Percentiles rank a stretch among this genome's conserved stretches.
phyloP scores from a whole-genome alignment of 495 filamentous ascomycete species.

The Penicillium coffeae region DNA sequence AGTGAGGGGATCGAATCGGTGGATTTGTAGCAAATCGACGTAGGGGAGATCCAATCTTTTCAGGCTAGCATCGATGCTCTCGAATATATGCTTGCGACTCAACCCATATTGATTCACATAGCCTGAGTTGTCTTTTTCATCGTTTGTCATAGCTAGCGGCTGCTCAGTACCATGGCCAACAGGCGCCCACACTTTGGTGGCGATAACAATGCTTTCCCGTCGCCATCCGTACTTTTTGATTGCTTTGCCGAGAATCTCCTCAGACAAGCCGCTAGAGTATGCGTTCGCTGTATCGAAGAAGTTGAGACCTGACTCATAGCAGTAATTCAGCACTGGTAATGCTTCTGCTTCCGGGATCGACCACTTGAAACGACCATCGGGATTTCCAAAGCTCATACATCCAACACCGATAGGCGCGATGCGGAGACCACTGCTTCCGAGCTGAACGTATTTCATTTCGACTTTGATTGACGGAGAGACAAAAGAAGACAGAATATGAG shows the following conservation, averaged over 20 bases:
- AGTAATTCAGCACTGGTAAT: constrained; percentile 64
- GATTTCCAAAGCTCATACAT: constrained; percentile 61
- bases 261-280: constrained; percentile 28
- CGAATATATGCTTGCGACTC: constrained; percentile 64
- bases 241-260: constrained; percentile 33
- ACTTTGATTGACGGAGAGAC: not conserved
- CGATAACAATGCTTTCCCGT: constrained; percentile 70
- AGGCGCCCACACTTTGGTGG: constrained; percentile 58
- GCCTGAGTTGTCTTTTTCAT: constrained; percentile 17
- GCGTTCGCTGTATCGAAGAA: constrained; percentile 56
- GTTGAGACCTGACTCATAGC: constrained; percentile 63
- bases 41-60: constrained; percentile 61
- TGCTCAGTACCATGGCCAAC: constrained; percentile 20
- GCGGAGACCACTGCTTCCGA: constrained; percentile 64
- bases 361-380: constrained; percentile 52
- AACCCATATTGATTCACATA: constrained; percentile 46
- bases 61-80: constrained; percentile 65
- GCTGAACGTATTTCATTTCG: constrained; percentile 27
- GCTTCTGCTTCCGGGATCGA: constrained; percentile 57
- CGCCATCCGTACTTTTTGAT: constrained; percentile 54
- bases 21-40: constrained; percentile 72
- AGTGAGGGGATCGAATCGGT: constrained; percentile 50
- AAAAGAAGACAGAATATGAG: not conserved
- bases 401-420: constrained; percentile 66
- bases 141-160: constrained; percentile 19